Conservation (phyloP, 306 rosid genomes). For the Albizia julibrissin region DNA sequence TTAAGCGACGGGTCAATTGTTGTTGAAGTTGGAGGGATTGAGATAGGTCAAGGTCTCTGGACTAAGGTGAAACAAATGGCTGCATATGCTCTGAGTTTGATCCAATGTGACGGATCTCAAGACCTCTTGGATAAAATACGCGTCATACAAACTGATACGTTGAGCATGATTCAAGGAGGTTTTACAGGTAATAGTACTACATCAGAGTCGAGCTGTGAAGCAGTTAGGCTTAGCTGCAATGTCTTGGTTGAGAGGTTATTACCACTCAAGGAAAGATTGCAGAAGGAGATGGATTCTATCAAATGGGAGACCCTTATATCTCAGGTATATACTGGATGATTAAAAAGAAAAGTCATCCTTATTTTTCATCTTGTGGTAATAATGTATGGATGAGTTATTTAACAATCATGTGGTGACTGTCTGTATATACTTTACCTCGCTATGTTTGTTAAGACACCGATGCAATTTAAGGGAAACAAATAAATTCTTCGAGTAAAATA, state of each 20-base stretch:
- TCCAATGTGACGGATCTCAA: conserved; percentile 53
- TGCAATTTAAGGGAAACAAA: neutral
- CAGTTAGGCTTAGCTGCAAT: conserved; percentile 74
- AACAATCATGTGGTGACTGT: neutral
- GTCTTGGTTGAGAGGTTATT: conserved; percentile 72
- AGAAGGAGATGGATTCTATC: conserved; percentile 54
- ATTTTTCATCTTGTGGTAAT: neutral
- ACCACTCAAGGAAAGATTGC: conserved; percentile 61
- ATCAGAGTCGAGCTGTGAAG: conserved; percentile 88
- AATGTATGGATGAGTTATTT: neutral
- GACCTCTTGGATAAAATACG: conserved; percentile 65
- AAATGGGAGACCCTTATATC: conserved; percentile 72
- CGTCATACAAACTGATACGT: conserved; percentile 72
- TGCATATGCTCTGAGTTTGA: conserved; percentile 63
- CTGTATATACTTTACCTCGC: neutral
- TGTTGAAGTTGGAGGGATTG: conserved; percentile 90
- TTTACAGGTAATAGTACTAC: conserved; percentile 83
- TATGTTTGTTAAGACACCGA: neutral
- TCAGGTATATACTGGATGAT: conserved; percentile 36
- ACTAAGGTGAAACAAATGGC: conserved; percentile 89
- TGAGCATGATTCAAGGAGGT: conserved; percentile 90
- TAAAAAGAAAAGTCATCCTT: neutral
- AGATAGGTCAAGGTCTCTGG: conserved; percentile 98
- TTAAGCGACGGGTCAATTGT: conserved; percentile 68
- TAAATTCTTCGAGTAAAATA: neutral